Evolutionary conservation across 306 rosid genomes (phyloP), one percentile per base, ranked within the genome.

Genomic region (Carpinus fangiana): DNA sequence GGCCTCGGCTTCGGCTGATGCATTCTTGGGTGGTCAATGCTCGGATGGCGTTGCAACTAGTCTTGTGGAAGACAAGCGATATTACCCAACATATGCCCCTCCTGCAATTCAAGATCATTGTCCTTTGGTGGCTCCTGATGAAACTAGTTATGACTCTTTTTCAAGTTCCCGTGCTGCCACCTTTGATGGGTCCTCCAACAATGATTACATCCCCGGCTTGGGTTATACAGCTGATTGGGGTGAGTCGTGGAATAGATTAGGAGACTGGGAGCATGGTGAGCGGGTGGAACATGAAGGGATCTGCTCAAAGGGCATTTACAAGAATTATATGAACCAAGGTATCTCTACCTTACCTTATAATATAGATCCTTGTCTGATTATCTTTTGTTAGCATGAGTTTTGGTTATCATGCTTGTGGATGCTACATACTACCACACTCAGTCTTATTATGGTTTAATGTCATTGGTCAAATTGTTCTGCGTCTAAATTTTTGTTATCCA

Each of bases 321-420:
- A 83, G 72, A 86, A 82, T 51, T 74, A 66, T 82, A 7, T 74
- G 81, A 77, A 86, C 48, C 87, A 69, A 80, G 98, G 96, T 93
- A 79, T 66, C 23, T 65, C 56, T 81, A 18, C 54, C 66, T 72
- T 70, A 10, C 52, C 52, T 67, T 67, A 34, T 38, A 41, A 41
- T 67, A 8, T 36, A 41, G 11, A 66, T 66, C 2, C 6, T 66
- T 66, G 3, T 66, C 38, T 66, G 16, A 31, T 13, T 66, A 17
- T 16, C 18, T 66, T 66, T 3, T 0, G 51, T 17, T 36, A 36
- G 14, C 38, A 51, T 38, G 66, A 8, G 16, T 28, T 2, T 78
- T 60, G 18, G 61, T 71, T 34, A 26, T 36, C 52, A 21, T 73
- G 26, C 16, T 57, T 70, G 43, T 86, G 73, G 67, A 16, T 53